Conservation (phyloP, 352 stramenopile genomes). For the Phytophthora pluvialis region DNA sequence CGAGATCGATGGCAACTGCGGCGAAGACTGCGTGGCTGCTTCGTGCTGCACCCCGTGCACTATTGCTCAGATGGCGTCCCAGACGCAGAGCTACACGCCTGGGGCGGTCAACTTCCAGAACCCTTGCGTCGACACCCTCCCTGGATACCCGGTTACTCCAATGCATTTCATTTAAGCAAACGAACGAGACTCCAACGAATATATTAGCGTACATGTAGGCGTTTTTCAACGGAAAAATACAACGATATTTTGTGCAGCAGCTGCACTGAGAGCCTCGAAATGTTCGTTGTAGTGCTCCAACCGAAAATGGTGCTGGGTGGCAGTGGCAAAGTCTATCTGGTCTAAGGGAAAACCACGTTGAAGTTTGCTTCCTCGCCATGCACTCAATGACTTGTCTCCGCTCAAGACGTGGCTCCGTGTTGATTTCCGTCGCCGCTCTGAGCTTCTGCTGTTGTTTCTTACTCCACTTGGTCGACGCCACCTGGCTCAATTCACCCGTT, state of each 20-base stretch:
- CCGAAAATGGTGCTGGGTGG: no score
- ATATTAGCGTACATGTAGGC: neutral
- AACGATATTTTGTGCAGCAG: no score
- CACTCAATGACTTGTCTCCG: conserved; percentile 18
- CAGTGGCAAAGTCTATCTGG: no score
- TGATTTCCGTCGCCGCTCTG: neutral
- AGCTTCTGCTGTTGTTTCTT: conserved; percentile 11
- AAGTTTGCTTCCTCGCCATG: conserved; percentile 4
- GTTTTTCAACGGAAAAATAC: no score
- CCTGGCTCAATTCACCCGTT: neutral
- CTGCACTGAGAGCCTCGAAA: no score
- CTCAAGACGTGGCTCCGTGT: conserved; percentile 5
- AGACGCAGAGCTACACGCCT: conserved; percentile 61
- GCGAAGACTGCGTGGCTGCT: conserved; percentile 23
- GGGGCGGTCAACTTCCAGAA: conserved; percentile 48
- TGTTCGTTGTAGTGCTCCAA: no score
- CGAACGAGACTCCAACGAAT: conserved; percentile 2
- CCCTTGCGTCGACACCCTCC: conserved; percentile 21
- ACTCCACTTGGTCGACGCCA: conserved; percentile 7
- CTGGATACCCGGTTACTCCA: conserved; percentile 25
- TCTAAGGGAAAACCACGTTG: conserved; percentile 9
- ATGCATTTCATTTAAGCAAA: conserved; percentile 25
- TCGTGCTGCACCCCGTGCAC: conserved; percentile 49
- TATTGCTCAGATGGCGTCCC: conserved; percentile 65
- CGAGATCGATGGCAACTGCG: conserved; percentile 44